Base-by-base conservation (phyloP, 345 rosid genomes). In the Nephelium lappaceum region DNA sequence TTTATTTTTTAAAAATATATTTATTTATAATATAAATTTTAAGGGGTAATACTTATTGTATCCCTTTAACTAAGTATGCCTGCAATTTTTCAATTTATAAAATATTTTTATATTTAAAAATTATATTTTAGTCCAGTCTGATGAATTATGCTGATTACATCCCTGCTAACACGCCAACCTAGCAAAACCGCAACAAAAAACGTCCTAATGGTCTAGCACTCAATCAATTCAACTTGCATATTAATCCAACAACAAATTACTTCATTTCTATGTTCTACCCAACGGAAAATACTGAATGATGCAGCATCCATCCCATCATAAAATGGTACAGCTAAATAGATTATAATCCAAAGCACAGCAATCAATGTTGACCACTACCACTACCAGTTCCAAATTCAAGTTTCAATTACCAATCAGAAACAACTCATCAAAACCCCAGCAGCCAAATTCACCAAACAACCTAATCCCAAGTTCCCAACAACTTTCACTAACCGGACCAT, bases 401-500 rank as follows among this genome's bases (percentile, higher is more conserved):
- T 64, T 71, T 42, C 43, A 24, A 53, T 57, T 72, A 49, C 25
- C 57, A 49, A 66, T 66, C 51, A 76, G 49, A 38, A 27, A 47
- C 18, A 64, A 75, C 71, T 25, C 43, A 25, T 64, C 31, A 63
- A 36, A 53, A 47, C 63, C 69, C 71, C 21, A 38, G 23, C 2
- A 47, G 6, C 57, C 55, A 76, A 18, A 19, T 39, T 75, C 67
- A 57, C 73, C 58, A 51, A 57, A 45, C 75, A 72, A 55, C 45
- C 76, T 39, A 73, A 63, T n/a, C n/a, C n/a, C n/a, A n/a, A n/a
- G n/a, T n/a, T 45, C 41, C 43, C 69, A 73, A 68, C 27, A 16
- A 76, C 47, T 78, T 36, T 24, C 23, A 58, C 67, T 64, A 79
- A 73, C 62, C 41, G 74, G 23, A 65, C 12, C 2, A 71, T 24